Evolutionary conservation across 768 basidiomycete species (phyloP), one percentile per base, ranked within the genome.

Genomic region (Porphyrellus cyaneotinctus): DNA sequence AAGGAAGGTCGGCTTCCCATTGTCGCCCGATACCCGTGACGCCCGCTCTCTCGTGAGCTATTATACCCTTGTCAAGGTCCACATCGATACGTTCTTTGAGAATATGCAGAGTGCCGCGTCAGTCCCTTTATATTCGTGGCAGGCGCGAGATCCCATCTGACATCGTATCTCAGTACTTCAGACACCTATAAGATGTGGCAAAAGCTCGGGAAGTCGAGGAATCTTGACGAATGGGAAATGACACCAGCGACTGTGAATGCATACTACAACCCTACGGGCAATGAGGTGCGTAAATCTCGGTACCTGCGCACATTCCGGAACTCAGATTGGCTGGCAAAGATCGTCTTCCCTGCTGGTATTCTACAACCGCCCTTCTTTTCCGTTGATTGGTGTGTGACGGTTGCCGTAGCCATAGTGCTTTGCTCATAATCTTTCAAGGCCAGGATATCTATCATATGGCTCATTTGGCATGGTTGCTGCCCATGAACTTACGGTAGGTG

Each of bases 311-410:
- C 2, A 35, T 43, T 12, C 14, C n/a, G 15, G n/a, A 13, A 32
- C 44, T 47, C 14, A 1, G 7, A 51, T 30, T 47, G 39, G 26
- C 6, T 43, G n/a, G 24, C 14, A 41, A 53, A 91, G 86, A 93
- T 95, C 47, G 91, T 93, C 20, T 97, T 99, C 74, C 95, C 97
- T 10, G 95, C 97, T 20, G 97, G 97, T 23, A 94, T 98, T 62
- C 72, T 98, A 17, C 91, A 87, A 57, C 86, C 91, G 2, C 95
- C 95, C 0, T 97, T 94, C 80, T 97, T 94, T 76, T 81, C 80
- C 5, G 74, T 80, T 47, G 75, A 83, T 50, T 95, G 92, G 88
- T 88, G 54, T 35, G 77, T 54, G 32, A 26, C 43, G 1, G 3
- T 18, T 20, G 12, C 4, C 38, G 18, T 36, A 41, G 20, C 23